phyloP scores from a whole-genome alignment of 2,329 filamentous ascomycete genomes.

The Cladobotryum mycophilum region DNA sequence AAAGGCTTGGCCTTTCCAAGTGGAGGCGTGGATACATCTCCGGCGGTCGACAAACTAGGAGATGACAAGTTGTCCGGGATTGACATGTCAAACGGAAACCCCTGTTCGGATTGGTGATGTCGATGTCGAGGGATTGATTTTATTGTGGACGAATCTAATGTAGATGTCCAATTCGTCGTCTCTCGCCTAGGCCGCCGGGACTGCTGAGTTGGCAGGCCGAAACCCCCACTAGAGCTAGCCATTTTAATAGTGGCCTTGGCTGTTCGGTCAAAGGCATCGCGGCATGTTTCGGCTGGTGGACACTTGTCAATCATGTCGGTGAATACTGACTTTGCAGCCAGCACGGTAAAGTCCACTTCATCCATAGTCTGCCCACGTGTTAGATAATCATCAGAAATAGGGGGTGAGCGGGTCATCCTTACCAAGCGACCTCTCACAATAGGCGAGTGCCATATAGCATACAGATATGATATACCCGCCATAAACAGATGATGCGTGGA shows the following conservation, averaged over 20 bases:
- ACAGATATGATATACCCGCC: conserved; percentile 92
- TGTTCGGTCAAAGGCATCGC: conserved; percentile 91
- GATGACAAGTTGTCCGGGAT: conserved; percentile 18
- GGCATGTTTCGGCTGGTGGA: conserved; percentile 87
- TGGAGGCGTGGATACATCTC: conserved; percentile 35
- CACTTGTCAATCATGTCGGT: conserved; percentile 91
- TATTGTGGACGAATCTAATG: conserved; percentile 21
- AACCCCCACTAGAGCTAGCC: conserved; percentile 81
- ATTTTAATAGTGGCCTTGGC: conserved; percentile 93
- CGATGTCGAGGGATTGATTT: conserved; percentile 18
- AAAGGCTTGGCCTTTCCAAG: conserved; percentile 32
- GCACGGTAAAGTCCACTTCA: conserved; percentile 94
- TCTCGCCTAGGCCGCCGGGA: conserved; percentile 21
- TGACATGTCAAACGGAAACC: background rate
- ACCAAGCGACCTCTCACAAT: conserved; percentile 80
- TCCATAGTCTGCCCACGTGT: conserved; percentile 60
- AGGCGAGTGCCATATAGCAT: conserved; percentile 94
- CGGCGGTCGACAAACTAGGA: conserved; percentile 31
- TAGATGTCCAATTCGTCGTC: conserved; percentile 24
- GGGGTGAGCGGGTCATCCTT: conserved; percentile 32
- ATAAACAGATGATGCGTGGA: conserved; percentile 96
- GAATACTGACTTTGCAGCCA: conserved; percentile 88
- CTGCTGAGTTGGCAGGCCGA: conserved; percentile 44
- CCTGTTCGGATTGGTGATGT: conserved; percentile 22
- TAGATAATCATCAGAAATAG: conserved; percentile 1